Percentiles rank a stretch among this genome's conserved stretches.
These are phyloP conservation scores for Naganishia vishniacii DNA, from an alignment of 768 basidiomycete genomes.

Conservation along the genomic window DNA sequence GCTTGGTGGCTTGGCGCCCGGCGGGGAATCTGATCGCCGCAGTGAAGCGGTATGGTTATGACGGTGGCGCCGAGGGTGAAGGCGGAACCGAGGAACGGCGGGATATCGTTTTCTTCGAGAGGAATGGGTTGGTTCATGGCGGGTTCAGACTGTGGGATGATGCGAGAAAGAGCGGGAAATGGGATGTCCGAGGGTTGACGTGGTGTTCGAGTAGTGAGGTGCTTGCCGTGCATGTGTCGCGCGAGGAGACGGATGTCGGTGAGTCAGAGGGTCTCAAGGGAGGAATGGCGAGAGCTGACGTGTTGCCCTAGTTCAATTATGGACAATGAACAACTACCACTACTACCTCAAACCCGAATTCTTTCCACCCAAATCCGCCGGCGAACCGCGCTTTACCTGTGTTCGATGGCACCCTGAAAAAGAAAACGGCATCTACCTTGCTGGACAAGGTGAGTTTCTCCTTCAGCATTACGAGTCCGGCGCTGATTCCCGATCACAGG, in stretches of 20 bases:
- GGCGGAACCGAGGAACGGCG: constrained; percentile 63
- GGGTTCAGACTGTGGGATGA: constrained; percentile 65
- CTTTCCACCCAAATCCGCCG: constrained; percentile 44
- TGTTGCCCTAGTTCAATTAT: constrained; percentile 73
- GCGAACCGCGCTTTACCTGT: constrained; percentile 59
- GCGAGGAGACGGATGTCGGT: constrained; percentile 62
- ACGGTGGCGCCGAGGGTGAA: constrained; percentile 62
- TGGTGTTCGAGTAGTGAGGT: constrained; percentile 90
- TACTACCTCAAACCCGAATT: constrained; percentile 97
- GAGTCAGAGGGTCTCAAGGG: constrained; percentile 37
- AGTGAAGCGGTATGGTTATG: constrained; percentile 71
- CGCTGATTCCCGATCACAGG: constrained; percentile 43
- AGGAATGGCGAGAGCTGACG: neutral
- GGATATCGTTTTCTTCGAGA: constrained; percentile 88
- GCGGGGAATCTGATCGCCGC: constrained; percentile 77
- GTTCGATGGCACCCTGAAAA: constrained; percentile 84
- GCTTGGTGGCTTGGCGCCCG: constrained; percentile 69
- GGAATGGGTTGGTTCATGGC: constrained; percentile 87
- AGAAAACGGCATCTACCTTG: constrained; percentile 60
- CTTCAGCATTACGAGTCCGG: too few species aligned
- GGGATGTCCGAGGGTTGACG: constrained; percentile 58
- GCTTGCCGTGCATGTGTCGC: constrained; percentile 76
- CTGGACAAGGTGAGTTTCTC: constrained; percentile 59
- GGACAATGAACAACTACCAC: constrained; percentile 91
- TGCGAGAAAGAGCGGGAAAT: constrained; percentile 31